Evolutionary conservation across 257 asterid species (phyloP), one percentile per base, ranked within the genome.

Genomic region (Solanum verrucosum): DNA sequence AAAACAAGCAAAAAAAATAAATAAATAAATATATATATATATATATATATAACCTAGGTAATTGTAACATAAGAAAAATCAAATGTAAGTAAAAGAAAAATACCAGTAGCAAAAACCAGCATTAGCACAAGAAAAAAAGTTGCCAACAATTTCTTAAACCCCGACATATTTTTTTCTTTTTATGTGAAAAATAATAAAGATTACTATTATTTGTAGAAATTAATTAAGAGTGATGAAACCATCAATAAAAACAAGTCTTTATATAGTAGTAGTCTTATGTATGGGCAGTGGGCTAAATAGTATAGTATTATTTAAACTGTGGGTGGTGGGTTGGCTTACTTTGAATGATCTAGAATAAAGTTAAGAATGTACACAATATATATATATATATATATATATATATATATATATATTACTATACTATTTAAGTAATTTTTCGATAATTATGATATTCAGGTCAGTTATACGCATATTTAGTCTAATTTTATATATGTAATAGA

Each of bases 61-160:
- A 72, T 34, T 73, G 27, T 20, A 74, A 75, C 40, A 71, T 16
- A 21, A 75, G 29, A 6, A 75, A 75, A 74, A 11, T 9, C 6
- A 38, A 37, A 42, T n/a, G 42, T n/a, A 78, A 13, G n/a, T 78
- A 1, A 40, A 78, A 7, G n/a, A 78, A 79, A 59, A 44, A 65
- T 85, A 85, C 88, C 88, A 68, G 46, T 42, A 25, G 88, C 60
- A 63, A 85, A 85, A 60, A 42, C 46, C 60, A 85, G 67, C 88
- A 85, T 27, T 20, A 85, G 3, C 68, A 85, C 11, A 15, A 85
- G 67, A 38, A 85, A 15, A 85, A 42, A 21, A 68, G 67, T 42
- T 7, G 88, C 72, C 33, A 85, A 27, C 31, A 21, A 40, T 67
- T 52, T 84, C 63, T 14, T 65, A 6, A 59, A 65, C 0, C 79